Conservation (phyloP, 345 rosid genomes). For the Eucalyptus caleyi region DNA sequence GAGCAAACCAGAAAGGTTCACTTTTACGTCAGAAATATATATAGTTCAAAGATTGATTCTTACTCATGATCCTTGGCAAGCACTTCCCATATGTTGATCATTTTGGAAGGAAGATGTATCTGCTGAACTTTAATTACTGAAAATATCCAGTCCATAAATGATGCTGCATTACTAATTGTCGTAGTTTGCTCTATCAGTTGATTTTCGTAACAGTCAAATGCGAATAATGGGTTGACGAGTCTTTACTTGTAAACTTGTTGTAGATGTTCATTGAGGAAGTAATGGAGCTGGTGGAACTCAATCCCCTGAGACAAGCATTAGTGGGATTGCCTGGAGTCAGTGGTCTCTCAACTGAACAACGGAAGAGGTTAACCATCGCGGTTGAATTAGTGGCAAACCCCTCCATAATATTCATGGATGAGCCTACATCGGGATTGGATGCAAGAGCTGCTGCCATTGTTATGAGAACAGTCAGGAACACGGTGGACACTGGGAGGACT, state of each 20-base stretch:
- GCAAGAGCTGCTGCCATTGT: conserved; percentile 47
- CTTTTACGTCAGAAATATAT: not conserved
- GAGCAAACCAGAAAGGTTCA: conserved; percentile 43
- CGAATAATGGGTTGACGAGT: not conserved
- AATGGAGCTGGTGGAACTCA: conserved; percentile 31
- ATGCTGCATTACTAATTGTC: not conserved
- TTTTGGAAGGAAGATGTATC: not conserved
- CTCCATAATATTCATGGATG: conserved; percentile 34
- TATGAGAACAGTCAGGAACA: conserved; percentile 42
- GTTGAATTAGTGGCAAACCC: conserved; percentile 48
- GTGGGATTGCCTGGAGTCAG: conserved; percentile 37
- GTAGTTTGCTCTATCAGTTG: not conserved
- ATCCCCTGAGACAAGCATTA: conserved; percentile 4
- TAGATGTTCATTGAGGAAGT: conserved; percentile 15
- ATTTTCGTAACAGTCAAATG: not conserved
- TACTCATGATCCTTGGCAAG: not conserved
- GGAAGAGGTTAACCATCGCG: conserved; percentile 32
- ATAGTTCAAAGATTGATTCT: not conserved
- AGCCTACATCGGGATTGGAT: conserved; percentile 44
- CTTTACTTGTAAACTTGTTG: not conserved
- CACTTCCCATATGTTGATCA: not conserved
- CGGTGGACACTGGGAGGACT: conserved; percentile 39
- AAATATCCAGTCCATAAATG: not conserved
- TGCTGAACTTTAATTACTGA: not conserved
- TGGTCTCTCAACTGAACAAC: conserved; percentile 38